Base-by-base conservation (phyloP, 306 rosid genomes). In the Cicer yamashitae region DNA sequence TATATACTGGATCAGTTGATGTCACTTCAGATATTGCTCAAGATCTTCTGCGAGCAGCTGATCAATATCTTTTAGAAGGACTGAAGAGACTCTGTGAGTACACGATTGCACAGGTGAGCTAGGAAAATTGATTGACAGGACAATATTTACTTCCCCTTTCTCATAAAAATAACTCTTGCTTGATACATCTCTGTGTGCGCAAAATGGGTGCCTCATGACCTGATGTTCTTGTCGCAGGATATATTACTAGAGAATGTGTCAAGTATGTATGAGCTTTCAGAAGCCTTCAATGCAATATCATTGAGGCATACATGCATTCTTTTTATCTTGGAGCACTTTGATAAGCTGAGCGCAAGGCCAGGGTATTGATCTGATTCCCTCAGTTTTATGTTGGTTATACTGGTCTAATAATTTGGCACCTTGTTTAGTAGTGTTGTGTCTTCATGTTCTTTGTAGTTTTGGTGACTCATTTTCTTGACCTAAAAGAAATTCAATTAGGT, bases 1-100 rank as follows among this genome's bases (percentile, higher is more conserved):
- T 94, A 81, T 94, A 94, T 86, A 92, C 97, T 22, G 99, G 99
- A 77, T 89, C 99, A 53, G 91, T 90, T 76, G 97, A 90, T 71
- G 82, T 94, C 69, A 81, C 91, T n/a, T 46, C 83, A 70, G 97
- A 92, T 82, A 85, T 94, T 79, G 96, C 99, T 9, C 99, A 94
- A 85, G 99, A 94, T 89, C 97, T 92, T 65, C 96, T 94, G 63
- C 79, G 96, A 85, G 99, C 96, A 74, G 99, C 99, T 47, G 99
- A 94, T 89, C 97, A 94, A 84, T 94, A 94, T 86, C 99, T 94
- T 82, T 83, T 94, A 85, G 97, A 92, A 84, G 99, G 99, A 71
- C 96, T 94, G 39, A 94, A 94, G 89, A 92, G 96, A 82, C 96
- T 86, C 58, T 94, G 96, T 22, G 99, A 94, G 81, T 94, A 90